Conservation (phyloP, 202 grass and related monocot genomes). For the Hordeum pubiflorum region DNA sequence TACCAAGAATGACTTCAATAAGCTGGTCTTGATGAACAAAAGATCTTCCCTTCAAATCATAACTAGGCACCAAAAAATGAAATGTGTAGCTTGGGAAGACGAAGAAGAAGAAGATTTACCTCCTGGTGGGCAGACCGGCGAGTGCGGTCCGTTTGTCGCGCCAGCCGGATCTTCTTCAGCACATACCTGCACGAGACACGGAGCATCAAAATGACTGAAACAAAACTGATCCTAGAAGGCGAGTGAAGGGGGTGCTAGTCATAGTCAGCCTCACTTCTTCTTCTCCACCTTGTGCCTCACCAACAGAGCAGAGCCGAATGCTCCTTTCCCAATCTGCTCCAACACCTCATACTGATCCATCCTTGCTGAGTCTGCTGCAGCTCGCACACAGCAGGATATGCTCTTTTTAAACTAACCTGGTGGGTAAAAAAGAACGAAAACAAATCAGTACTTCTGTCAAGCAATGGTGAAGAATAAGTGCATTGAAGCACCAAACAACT, state of each 20-base stretch:
- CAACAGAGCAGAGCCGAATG: slow-evolving; percentile 86
- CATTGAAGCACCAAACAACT: slow-evolving; percentile 20
- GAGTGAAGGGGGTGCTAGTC: background rate
- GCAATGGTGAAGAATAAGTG: slow-evolving; percentile 19
- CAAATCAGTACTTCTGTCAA: slow-evolving; percentile 9
- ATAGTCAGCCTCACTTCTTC: slow-evolving; percentile 60
- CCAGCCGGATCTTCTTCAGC: slow-evolving; percentile 93
- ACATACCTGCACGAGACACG: slow-evolving; percentile 58
- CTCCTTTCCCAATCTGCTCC: slow-evolving; percentile 96
- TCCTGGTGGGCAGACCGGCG: slow-evolving; percentile 88
- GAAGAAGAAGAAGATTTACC: slow-evolving; percentile 38
- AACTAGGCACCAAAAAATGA: background rate
- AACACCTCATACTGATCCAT: slow-evolving; percentile 98
- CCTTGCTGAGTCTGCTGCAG: slow-evolving; percentile 1
- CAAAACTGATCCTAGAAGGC: background rate
- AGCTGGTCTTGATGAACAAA: background rate
- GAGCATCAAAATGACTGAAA: slow-evolving; percentile 11
- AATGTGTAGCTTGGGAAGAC: slow-evolving; percentile 13
- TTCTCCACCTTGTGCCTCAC: slow-evolving; percentile 90
- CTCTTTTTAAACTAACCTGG: slow-evolving; percentile 4
- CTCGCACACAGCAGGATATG: background rate
- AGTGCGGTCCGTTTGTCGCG: slow-evolving; percentile 70
- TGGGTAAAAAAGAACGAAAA: background rate
- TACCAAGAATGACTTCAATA: background rate
- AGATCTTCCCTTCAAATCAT: background rate